A percentile compares a stretch with the other conserved stretches of the same genome.
Evolutionary conservation across 805 yeast species (phyloP).

Genomic region (Teunomyces panamensis): DNA sequence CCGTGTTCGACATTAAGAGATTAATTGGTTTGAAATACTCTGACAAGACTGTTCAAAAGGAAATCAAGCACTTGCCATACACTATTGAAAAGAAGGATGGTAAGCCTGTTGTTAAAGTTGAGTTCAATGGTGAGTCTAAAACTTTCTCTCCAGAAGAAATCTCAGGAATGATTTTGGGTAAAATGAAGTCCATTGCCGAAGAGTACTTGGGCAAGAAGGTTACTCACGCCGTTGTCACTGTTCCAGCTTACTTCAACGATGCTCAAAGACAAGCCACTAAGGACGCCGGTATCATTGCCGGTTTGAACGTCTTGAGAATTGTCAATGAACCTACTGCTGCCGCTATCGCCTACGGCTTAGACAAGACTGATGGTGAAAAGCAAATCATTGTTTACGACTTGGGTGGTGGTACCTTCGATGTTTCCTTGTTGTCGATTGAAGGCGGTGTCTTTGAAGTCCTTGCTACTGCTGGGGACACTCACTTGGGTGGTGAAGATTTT

Average conservation of each 20-base stretch:
- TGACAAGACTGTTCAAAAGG: constrained; percentile 77
- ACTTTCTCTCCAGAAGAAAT: constrained; percentile 92
- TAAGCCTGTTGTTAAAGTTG: constrained; percentile 80
- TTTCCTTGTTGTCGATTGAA: constrained; percentile 37
- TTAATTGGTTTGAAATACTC: constrained; percentile 87
- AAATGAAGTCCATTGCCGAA: constrained; percentile 84
- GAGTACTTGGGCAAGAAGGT: constrained; percentile 69
- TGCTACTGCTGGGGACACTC: constrained; percentile 51
- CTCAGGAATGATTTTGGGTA: constrained; percentile 85
- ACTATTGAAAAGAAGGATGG: constrained; percentile 68
- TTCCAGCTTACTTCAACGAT: constrained; percentile 91
- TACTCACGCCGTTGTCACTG: constrained; percentile 88
- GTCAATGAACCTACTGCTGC: constrained; percentile 73
- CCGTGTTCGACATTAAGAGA: constrained; percentile 90
- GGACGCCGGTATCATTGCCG: constrained; percentile 92
- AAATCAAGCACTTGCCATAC: constrained; percentile 88
- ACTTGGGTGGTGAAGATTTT: constrained; percentile 51
- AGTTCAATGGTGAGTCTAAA: constrained; percentile 81
- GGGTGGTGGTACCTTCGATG: constrained; percentile 48
- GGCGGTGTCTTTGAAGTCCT: constrained; percentile 49
- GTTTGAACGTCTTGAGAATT: constrained; percentile 82
- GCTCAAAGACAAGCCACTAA: constrained; percentile 94
- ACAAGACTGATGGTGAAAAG: constrained; percentile 36
- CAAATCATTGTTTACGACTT: constrained; percentile 48
- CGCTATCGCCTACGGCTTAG: constrained; percentile 32